phyloP scores from a whole-genome alignment of 2,329 filamentous ascomycete genomes.

The Mycosphaerella arachidis region DNA sequence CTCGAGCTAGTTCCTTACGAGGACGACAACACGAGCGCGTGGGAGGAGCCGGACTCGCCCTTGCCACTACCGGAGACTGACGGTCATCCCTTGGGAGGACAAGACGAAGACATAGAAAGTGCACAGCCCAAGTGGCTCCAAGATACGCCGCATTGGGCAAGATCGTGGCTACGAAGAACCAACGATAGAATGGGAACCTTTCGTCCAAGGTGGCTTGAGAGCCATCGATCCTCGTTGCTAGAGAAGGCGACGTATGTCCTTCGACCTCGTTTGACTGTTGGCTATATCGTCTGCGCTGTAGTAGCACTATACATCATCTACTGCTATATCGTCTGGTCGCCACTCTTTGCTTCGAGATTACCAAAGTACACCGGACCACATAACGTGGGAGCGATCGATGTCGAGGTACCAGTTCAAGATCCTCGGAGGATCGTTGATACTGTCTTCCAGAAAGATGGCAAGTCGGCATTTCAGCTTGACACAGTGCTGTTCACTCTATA shows the following conservation, averaged over 20 bases:
- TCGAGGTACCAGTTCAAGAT: slow-evolving; percentile 32
- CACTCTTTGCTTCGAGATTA: slow-evolving; percentile 37
- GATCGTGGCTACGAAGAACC: slow-evolving; percentile 9
- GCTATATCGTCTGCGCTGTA: slow-evolving; percentile 10
- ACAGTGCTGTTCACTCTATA: slow-evolving; percentile 42
- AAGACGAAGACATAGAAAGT: not conserved
- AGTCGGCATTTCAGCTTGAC: slow-evolving; percentile 37
- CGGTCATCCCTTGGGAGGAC: not conserved
- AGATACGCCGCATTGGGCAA: slow-evolving; percentile 9
- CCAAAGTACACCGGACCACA: slow-evolving; percentile 39
- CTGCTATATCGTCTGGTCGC: slow-evolving; percentile 36
- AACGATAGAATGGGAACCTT: slow-evolving; percentile 13
- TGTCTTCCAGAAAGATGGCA: slow-evolving; percentile 33
- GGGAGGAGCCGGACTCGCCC: slow-evolving; percentile 16
- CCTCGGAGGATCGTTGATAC: slow-evolving; percentile 33
- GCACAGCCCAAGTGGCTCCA: slow-evolving; percentile 13
- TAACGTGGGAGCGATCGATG: slow-evolving; percentile 39
- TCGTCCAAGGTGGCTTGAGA: slow-evolving; percentile 14
- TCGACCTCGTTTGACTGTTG: slow-evolving; percentile 10
- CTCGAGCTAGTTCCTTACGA: slow-evolving; percentile 16
- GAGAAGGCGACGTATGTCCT: slow-evolving; percentile 5
- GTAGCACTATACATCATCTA: slow-evolving; percentile 32
- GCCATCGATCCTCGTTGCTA: slow-evolving; percentile 1
- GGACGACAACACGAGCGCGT: slow-evolving; percentile 6
- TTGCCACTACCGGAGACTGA: slow-evolving; percentile 7